phyloP scores from a whole-genome alignment of 78 protist genomes.

The Chrysochromulina tobinii region DNA sequence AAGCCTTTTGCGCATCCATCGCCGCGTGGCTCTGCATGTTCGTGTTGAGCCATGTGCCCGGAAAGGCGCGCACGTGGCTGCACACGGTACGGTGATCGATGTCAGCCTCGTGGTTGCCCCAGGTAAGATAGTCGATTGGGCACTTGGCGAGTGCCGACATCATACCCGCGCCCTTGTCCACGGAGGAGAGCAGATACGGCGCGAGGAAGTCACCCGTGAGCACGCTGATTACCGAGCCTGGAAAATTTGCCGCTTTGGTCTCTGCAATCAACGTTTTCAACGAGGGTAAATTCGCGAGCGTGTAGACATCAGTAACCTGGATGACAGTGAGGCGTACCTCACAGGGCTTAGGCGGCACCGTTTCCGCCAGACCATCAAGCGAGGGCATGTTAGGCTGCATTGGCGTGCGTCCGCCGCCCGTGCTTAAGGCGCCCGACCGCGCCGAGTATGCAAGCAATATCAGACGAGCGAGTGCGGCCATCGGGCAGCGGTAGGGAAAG shows the following conservation, averaged over 20 bases:
- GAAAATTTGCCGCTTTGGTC: not conserved
- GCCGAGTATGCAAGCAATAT: too few relatives aligned
- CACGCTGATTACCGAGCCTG: not conserved
- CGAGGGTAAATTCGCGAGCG: not conserved
- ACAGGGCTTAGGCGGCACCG: too few relatives aligned
- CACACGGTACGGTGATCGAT: not conserved
- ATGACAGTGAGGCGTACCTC: not conserved
- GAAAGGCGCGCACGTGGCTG: not conserved
- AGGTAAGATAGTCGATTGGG: constrained; percentile 12
- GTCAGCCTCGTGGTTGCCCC: constrained; percentile 25
- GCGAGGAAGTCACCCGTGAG: constrained; percentile 27
- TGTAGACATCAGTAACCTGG: constrained; percentile 19
- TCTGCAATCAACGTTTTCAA: not conserved
- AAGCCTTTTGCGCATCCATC: not conserved
- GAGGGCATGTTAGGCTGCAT: too few relatives aligned
- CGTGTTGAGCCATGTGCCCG: not conserved
- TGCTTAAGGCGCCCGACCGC: too few relatives aligned
- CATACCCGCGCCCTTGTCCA: not conserved
- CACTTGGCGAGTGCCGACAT: not conserved
- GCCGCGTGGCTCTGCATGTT: not conserved
- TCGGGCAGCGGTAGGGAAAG: too few relatives aligned
- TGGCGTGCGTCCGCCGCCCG: too few relatives aligned
- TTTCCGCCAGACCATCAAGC: too few relatives aligned
- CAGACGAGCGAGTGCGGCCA: too few relatives aligned
- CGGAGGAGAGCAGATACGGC: not conserved